Evolutionary conservation across 2,329 filamentous ascomycete genomes (phyloP).

Genomic region (Alternaria ethzedia): DNA sequence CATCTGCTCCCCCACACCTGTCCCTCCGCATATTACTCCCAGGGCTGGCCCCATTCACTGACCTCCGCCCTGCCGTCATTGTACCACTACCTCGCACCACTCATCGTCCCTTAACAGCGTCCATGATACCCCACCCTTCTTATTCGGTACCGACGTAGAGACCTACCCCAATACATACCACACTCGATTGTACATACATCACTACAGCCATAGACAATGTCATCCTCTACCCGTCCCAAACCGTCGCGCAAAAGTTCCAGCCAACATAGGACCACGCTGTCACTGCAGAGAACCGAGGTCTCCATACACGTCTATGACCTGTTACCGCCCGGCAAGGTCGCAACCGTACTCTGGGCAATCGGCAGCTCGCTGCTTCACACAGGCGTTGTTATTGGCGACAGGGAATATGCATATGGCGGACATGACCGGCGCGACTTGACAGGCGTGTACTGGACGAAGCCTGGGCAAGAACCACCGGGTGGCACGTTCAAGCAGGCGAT

Average conservation of each 20-base stretch:
- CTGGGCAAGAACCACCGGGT: constrained; percentile 74
- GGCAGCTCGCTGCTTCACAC: constrained; percentile 82
- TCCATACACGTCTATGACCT: constrained; percentile 80
- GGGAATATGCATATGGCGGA: constrained; percentile 85
- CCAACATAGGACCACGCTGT: constrained; percentile 69
- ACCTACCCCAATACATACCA: constrained; percentile 8
- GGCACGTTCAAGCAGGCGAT: constrained; percentile 78
- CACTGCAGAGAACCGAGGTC: constrained; percentile 74
- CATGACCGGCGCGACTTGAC: constrained; percentile 74
- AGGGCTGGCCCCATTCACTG: constrained; percentile 28
- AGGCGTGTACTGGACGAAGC: constrained; percentile 83
- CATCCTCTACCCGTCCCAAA: constrained; percentile 40
- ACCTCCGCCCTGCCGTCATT: constrained; percentile 11
- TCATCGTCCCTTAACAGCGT: constrained; percentile 8
- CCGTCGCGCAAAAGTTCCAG: constrained; percentile 51
- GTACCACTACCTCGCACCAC: constrained; percentile 2
- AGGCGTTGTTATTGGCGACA: constrained; percentile 79
- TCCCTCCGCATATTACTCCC: constrained; percentile 14
- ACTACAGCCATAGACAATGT: constrained; percentile 25
- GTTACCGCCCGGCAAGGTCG: constrained; percentile 75
- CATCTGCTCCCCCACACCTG: constrained; percentile 7
- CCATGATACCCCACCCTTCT: constrained; percentile 21
- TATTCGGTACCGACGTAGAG: constrained; percentile 10
- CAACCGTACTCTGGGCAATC: constrained; percentile 78
- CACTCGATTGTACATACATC: constrained; percentile 3